Conservation (phyloP, 2,329 filamentous ascomycete species). For the Sclerotinia spermophila region DNA sequence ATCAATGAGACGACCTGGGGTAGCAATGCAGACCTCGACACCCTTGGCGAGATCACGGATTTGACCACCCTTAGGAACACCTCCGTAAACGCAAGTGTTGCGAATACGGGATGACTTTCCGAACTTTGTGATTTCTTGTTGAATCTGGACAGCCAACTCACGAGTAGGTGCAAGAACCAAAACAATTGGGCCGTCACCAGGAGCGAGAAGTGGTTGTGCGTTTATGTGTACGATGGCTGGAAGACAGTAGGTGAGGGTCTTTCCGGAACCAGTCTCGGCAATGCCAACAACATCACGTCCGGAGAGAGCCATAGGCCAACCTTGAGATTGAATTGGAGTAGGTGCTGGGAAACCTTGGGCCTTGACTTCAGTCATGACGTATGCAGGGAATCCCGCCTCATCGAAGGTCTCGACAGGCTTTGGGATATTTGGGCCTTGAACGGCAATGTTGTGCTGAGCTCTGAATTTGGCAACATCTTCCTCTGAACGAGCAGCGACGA, state of each 20-base stretch:
- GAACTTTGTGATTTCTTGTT: slow-evolving; percentile 98
- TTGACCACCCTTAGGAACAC: slow-evolving; percentile 96
- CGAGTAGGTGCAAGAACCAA: slow-evolving; percentile 93
- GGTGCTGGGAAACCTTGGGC: slow-evolving; percentile 91
- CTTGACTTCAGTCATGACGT: slow-evolving; percentile 98
- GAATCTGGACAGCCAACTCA: slow-evolving; percentile 97
- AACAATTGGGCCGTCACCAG: slow-evolving; percentile 94
- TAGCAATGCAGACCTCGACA: slow-evolving; percentile 98
- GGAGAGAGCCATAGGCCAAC: slow-evolving; percentile 98
- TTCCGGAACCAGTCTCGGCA: slow-evolving; percentile 97
- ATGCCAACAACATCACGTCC: slow-evolving; percentile 98
- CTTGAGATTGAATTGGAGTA: slow-evolving; percentile 95
- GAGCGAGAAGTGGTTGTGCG: slow-evolving; percentile 91
- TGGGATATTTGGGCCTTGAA: slow-evolving; percentile 76
- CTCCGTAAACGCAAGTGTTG: slow-evolving; percentile 98
- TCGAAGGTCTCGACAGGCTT: slow-evolving; percentile 97
- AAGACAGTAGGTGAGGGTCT: slow-evolving; percentile 97
- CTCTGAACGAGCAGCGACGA: slow-evolving; percentile 68
- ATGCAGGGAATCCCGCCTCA: slow-evolving; percentile 92
- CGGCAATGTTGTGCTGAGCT: slow-evolving; percentile 76
- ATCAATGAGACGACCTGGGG: slow-evolving; percentile 94
- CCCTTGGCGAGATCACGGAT: slow-evolving; percentile 92
- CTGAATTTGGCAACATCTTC: slow-evolving; percentile 88
- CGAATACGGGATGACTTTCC: slow-evolving; percentile 96
- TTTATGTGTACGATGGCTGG: slow-evolving; percentile 99